Base-by-base conservation (phyloP, 768 basidiomycete species). In the Suillus discolor region DNA sequence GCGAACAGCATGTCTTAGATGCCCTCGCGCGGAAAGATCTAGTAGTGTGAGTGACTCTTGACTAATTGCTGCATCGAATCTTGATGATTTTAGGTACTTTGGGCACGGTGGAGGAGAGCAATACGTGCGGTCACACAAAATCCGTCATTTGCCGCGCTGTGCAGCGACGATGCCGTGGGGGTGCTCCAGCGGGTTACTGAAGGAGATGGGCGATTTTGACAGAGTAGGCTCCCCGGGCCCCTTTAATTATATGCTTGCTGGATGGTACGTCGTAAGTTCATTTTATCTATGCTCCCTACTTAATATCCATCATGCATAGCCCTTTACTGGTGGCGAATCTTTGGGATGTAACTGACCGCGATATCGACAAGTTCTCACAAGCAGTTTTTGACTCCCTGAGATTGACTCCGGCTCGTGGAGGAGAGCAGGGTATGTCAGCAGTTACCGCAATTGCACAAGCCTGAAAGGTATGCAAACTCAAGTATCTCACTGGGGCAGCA, bases 131-230 rank as follows among this genome's bases (percentile, higher is more conserved):
- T 93, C 95, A 2, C 90, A 93, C 74, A 92, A 90, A 71, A 87
- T 99, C 62, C 84, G 93, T 9, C 85, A 90, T 66, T 82, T 99
- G 41, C 84, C 86, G 1, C 83, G 84, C n/a, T 99, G 97, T 74
- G 96, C 97, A 8, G 90, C 91, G 16, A 92, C 93, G 1, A 96
- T 99, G 94, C 85, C 99, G 4, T 99, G 97, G 97, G 97, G 97
- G 1, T 99, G 97, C 81, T 99, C 97, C 0, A 98, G 96, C 0
- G 97, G 97, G 12, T 79, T 86, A 1, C 76, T 99, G 67, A 84
- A 85, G 63, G 93, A 97, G 57, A 93, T 94, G 88, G 97, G 97
- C 4, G 94, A 97, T 69, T 96, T 96, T 71, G 97, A 99, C 72
- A 84, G 93, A 12, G 84, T 87, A 16, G 97, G 97, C 23, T 98